Evolutionary conservation across 2,329 filamentous ascomycete genomes (phyloP), one percentile per base, ranked within the genome.

Genomic region (Thielaviopsis musarum): DNA sequence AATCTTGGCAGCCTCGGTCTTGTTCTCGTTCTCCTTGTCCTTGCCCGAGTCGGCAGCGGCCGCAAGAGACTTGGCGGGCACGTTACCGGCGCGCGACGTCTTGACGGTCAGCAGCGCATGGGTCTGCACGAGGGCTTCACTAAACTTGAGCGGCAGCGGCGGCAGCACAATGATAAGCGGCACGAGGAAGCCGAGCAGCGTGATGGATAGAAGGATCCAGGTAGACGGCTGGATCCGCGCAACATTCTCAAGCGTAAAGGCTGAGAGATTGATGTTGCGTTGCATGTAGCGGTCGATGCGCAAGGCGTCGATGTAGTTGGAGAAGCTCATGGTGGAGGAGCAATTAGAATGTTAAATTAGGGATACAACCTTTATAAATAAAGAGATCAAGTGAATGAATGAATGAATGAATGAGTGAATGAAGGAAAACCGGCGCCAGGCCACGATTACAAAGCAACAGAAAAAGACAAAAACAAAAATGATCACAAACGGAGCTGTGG

Each of bases 111-210:
- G 65, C 62, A 69, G 74, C 48, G 69, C 70, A 68, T 82, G 79
- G 28, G 79, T 82, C 66, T 80, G 76, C 15, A 73, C 67, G 56
- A 82, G 71, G 34, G 76, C 77, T 65, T 82, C 79, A 65, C 74
- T 75, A 63, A 71, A 72, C 59, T 75, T 74, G 5, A 79, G 74
- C 10, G 75, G 72, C 19, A 80, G 69, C 1, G 79, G 79, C 12
- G 79, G 79, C 62, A 81, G 77, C 60, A 80, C 70, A 62, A 79
- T 69, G 60, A 81, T 70, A 60, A 81, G 68, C 34, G 79, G 79
- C 54, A 80, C 64, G 62, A 78, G 63, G 66, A 82, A 81, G 63
- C 75, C 76, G 59, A 72, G 58, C 55, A 78, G 64, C 9, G 77
- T 79, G 58, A 71, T 62, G 57, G 71, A 57, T 54, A 78, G 67